phyloP scores from a whole-genome alignment of 352 stramenopile species.

The Globisporangium splendens region DNA sequence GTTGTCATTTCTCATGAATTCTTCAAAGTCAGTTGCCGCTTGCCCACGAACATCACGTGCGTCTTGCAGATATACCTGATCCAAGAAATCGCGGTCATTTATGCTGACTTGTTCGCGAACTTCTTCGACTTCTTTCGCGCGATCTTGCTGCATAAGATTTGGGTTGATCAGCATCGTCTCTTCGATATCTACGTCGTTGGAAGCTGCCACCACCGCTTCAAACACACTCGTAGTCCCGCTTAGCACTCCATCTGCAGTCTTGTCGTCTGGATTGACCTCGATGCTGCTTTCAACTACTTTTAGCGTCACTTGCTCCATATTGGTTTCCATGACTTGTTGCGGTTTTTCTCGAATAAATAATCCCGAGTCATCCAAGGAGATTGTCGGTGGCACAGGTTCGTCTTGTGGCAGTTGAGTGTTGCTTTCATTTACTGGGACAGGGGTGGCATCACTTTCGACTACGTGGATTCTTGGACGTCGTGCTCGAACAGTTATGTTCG shows the following conservation, averaged over 20 bases:
- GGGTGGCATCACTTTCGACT: neutral
- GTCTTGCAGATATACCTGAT: no score
- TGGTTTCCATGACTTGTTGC: no score
- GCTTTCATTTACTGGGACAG: neutral
- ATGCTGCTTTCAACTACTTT: no score
- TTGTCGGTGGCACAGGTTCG: neutral
- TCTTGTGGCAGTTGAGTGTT: slow-evolving; percentile 2
- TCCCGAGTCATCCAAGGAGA: no score
- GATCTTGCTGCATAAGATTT: neutral
- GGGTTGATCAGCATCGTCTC: slow-evolving; percentile 16
- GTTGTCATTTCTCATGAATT: no score
- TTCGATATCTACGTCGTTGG: slow-evolving; percentile 10
- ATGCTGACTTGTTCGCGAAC: neutral
- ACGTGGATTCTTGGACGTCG: neutral
- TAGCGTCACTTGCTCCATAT: no score
- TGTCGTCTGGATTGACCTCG: no score
- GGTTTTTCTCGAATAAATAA: no score
- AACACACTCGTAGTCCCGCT: neutral
- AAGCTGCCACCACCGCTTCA: neutral
- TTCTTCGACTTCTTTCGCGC: neutral
- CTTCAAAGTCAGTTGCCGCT: no score
- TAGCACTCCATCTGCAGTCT: no score
- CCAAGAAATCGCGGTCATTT: no score
- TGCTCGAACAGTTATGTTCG: slow-evolving; percentile 13
- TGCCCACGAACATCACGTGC: no score